A percentile compares a stretch with the other conserved stretches of the same genome.
These are phyloP conservation scores for Mimosa bimucronata DNA, from an alignment of 306 rosid species.

Conservation along the genomic window DNA sequence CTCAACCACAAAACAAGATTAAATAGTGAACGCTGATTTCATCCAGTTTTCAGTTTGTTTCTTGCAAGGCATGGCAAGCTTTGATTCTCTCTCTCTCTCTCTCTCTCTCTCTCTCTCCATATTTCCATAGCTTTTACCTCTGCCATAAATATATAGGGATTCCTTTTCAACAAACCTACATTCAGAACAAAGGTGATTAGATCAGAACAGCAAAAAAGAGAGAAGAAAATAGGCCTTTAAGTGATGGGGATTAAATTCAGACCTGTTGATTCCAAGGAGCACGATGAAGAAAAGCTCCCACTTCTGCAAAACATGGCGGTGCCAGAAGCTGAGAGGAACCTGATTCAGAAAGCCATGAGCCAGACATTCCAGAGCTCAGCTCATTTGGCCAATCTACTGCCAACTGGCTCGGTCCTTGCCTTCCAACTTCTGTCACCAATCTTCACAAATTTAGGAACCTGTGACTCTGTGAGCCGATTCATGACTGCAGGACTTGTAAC, in stretches of 20 bases:
- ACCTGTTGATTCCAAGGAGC: neutral
- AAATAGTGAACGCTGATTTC: conserved; percentile 33
- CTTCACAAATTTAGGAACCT: conserved; percentile 66
- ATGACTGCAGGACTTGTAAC: conserved; percentile 56
- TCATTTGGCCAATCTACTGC: conserved; percentile 84
- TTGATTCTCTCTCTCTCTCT: neutral
- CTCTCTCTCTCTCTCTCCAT: neutral
- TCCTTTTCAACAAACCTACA: conserved; percentile 21
- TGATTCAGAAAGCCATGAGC: conserved; percentile 70
- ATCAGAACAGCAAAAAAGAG: neutral
- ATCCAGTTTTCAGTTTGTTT: conserved; percentile 44
- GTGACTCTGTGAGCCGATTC: conserved; percentile 58
- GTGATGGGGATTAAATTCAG: conserved; percentile 62
- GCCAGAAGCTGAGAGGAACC: conserved; percentile 51
- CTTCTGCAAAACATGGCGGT: conserved; percentile 50
- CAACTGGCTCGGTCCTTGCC: conserved; percentile 87
- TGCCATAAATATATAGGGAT: conserved; percentile 5
- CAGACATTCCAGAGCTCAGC: conserved; percentile 84
- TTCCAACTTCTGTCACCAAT: conserved; percentile 86
- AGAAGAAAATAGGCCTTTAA: neutral
- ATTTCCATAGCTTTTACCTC: neutral
- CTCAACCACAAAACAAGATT: conserved; percentile 15
- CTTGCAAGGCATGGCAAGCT: conserved; percentile 67
- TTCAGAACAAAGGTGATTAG: neutral
- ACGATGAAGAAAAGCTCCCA: conserved; percentile 52